Evolutionary conservation across 805 yeast genomes (phyloP).

Genomic region (Teunomyces kruisii): DNA sequence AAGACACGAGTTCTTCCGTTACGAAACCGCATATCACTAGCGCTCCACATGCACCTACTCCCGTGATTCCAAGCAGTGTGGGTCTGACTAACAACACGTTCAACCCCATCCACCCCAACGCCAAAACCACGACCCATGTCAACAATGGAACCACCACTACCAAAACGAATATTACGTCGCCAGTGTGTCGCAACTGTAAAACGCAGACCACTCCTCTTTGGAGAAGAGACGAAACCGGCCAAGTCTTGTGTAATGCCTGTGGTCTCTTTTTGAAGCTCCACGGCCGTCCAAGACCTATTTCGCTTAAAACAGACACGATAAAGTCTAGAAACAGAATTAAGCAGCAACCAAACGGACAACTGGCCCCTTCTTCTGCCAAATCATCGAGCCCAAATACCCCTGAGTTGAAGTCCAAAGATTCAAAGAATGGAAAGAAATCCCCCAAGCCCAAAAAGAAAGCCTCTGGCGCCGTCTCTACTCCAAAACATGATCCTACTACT

Average conservation of each 20-base stretch:
- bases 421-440: constrained; percentile 23
- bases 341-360: constrained; percentile 28
- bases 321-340: constrained; percentile 86
- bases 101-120: constrained; percentile 56
- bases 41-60: background rate
- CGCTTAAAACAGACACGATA: constrained; percentile 87
- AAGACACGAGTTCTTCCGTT: background rate
- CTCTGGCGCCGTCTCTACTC: constrained; percentile 2
- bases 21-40: background rate
- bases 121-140: constrained; percentile 58
- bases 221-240: constrained; percentile 90
- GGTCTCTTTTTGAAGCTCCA: constrained; percentile 86
- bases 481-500: constrained; percentile 1
- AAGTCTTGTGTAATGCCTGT: constrained; percentile 90
- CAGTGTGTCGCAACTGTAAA: constrained; percentile 85
- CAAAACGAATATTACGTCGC: constrained; percentile 59
- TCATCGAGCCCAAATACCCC: constrained; percentile 54
- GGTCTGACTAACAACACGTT: background rate
- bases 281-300: constrained; percentile 89
- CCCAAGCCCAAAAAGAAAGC: constrained; percentile 19
- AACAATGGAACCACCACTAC: constrained; percentile 65
- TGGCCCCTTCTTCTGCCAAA: constrained; percentile 1
- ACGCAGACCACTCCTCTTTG: constrained; percentile 93
- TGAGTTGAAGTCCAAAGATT: constrained; percentile 52
- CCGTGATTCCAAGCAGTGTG: background rate